Base-by-base conservation (phyloP, 164 flowering plant species). In the Sextonia rubra region DNA sequence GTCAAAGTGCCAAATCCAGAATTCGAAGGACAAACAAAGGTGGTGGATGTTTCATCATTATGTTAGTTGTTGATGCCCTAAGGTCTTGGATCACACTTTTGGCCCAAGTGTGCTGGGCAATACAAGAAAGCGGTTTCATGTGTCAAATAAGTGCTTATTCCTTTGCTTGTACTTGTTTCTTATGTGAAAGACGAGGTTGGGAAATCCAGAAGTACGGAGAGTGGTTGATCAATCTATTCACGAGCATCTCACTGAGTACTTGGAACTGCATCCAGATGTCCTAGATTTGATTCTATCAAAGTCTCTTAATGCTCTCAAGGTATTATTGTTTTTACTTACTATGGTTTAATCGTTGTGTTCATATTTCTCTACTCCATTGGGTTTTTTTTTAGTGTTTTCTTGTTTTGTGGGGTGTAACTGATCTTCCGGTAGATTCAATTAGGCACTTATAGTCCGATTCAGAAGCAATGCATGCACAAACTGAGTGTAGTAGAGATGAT, bases 1-100 rank as follows among this genome's bases (percentile, higher is more conserved):
- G 97, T 96, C 71, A 96, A 91, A 81, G 97, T 96, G 81, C 89
- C 97, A 44, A 92, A 91, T 78, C 99, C 99, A 12, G 99, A 96
- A 78, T 96, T 96, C 83, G 99, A 96, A 89, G 98, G 99, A 64
- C 99, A 96, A 77, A 96, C 98, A 69, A 96, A 96, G 97, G 99
- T 93, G 77, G 55, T 64, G 20, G 18, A 56, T 74, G 4, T 47
- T 72, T 63, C 56, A 14, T 29, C 60, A 30, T 22, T 73, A 62
- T 47, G 44, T 69, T 47, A 22, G 24, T n/a, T 62, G n/a, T 23
- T 66, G 15, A 61, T 61, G 30, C 12, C 37, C 20, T 58, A n/a
- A 20, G 63, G 24, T 18, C 23, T 73, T 73, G 27, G n/a, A 61
- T 55, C 23, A 47, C 15, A 27, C 47, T 32, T 55, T n/a, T 66